Evolutionary conservation across 2,329 filamentous ascomycete genomes (phyloP), one percentile per base, ranked within the genome.

Genomic region (Didymella arachidicola): DNA sequence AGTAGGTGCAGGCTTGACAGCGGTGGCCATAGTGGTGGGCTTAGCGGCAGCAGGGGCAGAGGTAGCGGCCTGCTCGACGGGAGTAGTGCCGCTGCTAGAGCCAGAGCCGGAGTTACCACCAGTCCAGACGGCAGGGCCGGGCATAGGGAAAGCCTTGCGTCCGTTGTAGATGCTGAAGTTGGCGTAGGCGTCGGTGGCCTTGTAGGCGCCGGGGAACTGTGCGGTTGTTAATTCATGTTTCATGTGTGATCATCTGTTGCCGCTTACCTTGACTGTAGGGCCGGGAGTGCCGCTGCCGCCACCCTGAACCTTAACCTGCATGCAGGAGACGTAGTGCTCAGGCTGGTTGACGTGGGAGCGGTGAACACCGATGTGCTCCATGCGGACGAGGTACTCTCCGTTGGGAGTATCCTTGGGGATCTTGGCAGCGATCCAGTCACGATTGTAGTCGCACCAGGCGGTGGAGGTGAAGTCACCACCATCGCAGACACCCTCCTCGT

Each of bases 241-340:
- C 18, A 11, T 19, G 8, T n/a, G 25, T 22, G n/a, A 16, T 36
- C 16, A 29, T 7, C 12, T n/a, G 1, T 27, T 19, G 26, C 36
- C 44, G 49, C 49, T 52, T 44, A 52, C 49, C 29, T 75, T 72
- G 34, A 74, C 74, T 30, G 73, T 65, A 11, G 76, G 73, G n/a
- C 65, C 61, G 11, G 78, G 76, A 10, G 48, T 69, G 44, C 72
- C 75, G 44, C 59, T 70, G 14, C 74, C 74, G 30, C 71, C 68
- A 12, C 73, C 72, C 14, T 67, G 67, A 53, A 82, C 73, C 63
- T 77, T 75, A 57, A 82, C 56, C 69, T 82, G 80, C 0, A 75
- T 71, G 67, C 79, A 81, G 3, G 72, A 70, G 46, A 66, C 65
- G 48, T 81, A 81, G 67, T 80, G 80, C 71, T 81, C 74, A n/a